Conservation (phyloP, 2,329 filamentous ascomycete genomes). For the Claviceps capensis region DNA sequence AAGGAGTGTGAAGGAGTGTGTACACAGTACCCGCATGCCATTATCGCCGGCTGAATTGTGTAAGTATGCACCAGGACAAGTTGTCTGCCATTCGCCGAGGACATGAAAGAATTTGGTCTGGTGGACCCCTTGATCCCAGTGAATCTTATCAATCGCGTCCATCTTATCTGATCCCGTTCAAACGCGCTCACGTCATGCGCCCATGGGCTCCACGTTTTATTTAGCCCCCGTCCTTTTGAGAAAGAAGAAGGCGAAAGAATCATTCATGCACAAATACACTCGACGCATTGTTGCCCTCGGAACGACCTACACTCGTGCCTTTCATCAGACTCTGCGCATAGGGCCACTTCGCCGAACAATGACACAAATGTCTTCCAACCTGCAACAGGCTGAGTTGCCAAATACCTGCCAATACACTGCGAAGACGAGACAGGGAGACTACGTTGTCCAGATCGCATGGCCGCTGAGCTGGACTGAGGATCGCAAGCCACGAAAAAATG, state of each 20-base stretch:
- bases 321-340: not conserved
- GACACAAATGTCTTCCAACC: conserved; percentile 1
- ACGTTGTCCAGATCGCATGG: conserved; percentile 18
- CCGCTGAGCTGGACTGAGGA: conserved; percentile 16
- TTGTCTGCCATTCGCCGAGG: no score
- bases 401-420: conserved; percentile 16
- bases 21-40: no score
- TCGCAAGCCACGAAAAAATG: conserved; percentile 10
- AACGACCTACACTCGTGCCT: not conserved
- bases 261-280: not conserved
- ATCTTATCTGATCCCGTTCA: conserved; percentile 1
- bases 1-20: no score
- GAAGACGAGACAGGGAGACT: conserved; percentile 15
- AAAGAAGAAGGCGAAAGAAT: not conserved
- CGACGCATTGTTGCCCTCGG: not conserved
- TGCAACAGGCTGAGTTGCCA: conserved; percentile 11
- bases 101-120: not conserved
- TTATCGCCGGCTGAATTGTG: no score
- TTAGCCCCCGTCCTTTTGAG: not conserved
- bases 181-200: not conserved
- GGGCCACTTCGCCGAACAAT: not conserved
- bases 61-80: no score
- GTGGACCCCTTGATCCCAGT: not conserved
- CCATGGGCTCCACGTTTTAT: not conserved
- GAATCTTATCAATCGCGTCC: conserved; percentile 1